phyloP scores from a whole-genome alignment of 768 basidiomycete species.

The Mycena galopus region DNA sequence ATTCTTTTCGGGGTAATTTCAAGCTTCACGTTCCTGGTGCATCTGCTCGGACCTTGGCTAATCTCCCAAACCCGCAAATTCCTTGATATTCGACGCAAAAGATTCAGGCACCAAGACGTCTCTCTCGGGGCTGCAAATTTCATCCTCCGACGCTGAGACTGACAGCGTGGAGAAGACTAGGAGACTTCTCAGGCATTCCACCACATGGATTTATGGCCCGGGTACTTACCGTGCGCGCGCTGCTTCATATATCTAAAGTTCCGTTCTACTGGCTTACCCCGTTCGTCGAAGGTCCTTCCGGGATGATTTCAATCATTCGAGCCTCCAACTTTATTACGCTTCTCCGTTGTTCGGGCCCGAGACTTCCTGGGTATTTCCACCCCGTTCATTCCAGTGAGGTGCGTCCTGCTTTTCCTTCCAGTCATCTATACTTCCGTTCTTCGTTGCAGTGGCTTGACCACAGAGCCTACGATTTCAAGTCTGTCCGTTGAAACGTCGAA shows the following conservation, averaged over 20 bases:
- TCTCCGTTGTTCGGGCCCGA: not conserved
- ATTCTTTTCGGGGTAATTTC: not conserved
- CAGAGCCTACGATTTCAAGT: not conserved
- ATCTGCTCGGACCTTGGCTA: not conserved
- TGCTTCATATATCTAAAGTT: conserved; percentile 4
- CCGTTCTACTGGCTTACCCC: not conserved
- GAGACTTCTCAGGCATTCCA: conserved; percentile 3
- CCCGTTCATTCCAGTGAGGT: not conserved
- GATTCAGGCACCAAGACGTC: not conserved
- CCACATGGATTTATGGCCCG: not conserved
- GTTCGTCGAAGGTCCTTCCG: not conserved
- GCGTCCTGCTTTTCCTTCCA: not conserved
- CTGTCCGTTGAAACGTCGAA: not conserved
- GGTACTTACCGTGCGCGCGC: not conserved
- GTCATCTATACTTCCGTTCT: not conserved
- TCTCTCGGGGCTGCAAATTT: not conserved
- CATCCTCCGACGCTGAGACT: not conserved
- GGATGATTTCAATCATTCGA: not conserved
- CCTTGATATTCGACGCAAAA: conserved; percentile 1
- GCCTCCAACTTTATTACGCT: not conserved
- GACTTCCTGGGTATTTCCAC: conserved; percentile 3
- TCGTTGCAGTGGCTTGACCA: not conserved
- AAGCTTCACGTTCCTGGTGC: not conserved
- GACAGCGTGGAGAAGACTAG: not conserved
- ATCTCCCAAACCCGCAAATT: not conserved